A percentile compares a stretch with the other conserved stretches of the same genome.
Evolutionary conservation across 108 stramenopile species (phyloP).

Genomic region (Nitzschia putrida): DNA sequence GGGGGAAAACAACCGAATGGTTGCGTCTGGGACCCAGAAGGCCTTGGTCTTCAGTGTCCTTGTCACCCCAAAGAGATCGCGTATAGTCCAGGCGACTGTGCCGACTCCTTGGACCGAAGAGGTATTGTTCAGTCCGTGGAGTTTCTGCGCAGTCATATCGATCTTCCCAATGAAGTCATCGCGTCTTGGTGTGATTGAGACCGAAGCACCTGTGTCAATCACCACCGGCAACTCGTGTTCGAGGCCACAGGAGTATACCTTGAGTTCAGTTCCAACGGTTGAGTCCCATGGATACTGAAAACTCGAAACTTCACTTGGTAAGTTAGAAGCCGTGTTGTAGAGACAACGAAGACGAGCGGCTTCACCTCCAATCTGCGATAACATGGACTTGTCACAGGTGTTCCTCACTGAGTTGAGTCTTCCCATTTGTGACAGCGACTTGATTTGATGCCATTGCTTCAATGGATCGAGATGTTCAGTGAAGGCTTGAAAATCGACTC

Average conservation of each 20-base stretch:
- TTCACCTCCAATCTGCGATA: neutral
- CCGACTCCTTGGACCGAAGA: conserved; percentile 33
- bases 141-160: neutral
- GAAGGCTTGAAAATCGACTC: neutral
- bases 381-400: neutral
- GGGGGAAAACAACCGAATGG: conserved; percentile 29
- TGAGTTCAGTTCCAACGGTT: neutral
- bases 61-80: conserved; percentile 4
- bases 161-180: conserved; percentile 23
- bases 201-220: conserved; percentile 36
- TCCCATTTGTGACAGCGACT: neutral
- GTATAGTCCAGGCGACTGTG: conserved; percentile 30
- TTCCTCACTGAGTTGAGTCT: neutral
- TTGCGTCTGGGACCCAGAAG: conserved; percentile 26
- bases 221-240: conserved; percentile 15
- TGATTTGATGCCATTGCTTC: neutral
- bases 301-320: neutral
- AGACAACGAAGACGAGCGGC: neutral
- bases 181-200: conserved; percentile 28
- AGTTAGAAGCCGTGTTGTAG: neutral
- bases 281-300: neutral
- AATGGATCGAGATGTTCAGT: neutral
- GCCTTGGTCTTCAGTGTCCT: conserved; percentile 2
- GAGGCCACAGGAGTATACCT: neutral
- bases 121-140: conserved; percentile 3